Conservation (phyloP, 2,329 filamentous ascomycete species). For the Colletotrichum sidae region DNA sequence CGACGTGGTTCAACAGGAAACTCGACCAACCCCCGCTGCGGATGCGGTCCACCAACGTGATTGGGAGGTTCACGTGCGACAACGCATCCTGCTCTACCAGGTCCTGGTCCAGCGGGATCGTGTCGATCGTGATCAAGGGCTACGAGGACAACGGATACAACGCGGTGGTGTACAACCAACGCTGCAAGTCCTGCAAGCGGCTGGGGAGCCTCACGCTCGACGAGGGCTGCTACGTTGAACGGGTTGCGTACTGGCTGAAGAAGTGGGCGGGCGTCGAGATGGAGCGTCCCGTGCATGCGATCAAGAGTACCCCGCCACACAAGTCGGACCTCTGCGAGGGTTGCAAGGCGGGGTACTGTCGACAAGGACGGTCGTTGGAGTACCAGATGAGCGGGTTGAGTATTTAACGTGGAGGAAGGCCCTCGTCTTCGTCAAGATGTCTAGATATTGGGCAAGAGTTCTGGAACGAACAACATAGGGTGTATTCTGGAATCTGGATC, state of each 20-base stretch:
- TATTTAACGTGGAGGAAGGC: too few species aligned
- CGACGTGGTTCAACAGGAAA: conserved; percentile 42
- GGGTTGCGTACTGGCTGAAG: conserved; percentile 50
- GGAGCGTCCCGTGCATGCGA: conserved; percentile 18
- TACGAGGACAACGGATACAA: conserved; percentile 48
- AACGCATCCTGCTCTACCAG: conserved; percentile 40
- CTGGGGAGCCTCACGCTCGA: conserved; percentile 45
- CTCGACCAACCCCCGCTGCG: conserved; percentile 30
- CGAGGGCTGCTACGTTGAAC: conserved; percentile 46
- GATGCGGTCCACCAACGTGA: conserved; percentile 44
- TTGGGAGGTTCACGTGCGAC: conserved; percentile 48
- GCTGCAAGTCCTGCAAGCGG: conserved; percentile 46
- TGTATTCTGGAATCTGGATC: too few species aligned
- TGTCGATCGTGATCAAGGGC: conserved; percentile 48
- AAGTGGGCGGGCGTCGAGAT: conserved; percentile 47
- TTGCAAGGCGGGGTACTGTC: conserved; percentile 48
- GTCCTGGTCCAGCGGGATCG: conserved; percentile 48
- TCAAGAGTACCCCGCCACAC: conserved; percentile 40
- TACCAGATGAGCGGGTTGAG: too few species aligned
- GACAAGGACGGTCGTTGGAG: too few species aligned
- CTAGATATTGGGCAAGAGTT: too few species aligned
- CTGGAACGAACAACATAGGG: too few species aligned
- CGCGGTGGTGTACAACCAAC: conserved; percentile 51
- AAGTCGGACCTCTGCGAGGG: conserved; percentile 48
- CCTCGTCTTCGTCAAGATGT: too few species aligned